Evolutionary conservation across 2,329 filamentous ascomycete species (phyloP).

Genomic region (Clonostachys solani): DNA sequence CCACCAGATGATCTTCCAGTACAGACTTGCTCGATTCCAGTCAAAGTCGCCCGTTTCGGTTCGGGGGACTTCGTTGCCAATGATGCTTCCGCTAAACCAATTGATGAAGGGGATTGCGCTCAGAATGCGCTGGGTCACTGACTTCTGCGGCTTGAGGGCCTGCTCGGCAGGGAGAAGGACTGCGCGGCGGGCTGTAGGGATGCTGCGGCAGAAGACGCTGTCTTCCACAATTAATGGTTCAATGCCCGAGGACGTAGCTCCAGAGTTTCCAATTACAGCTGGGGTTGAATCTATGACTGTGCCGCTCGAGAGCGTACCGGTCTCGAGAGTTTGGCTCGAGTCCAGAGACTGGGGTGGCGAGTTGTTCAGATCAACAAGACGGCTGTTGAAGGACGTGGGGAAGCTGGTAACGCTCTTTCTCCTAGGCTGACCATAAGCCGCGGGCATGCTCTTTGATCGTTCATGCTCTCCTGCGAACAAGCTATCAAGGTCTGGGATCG

Average conservation of each 20-base stretch:
- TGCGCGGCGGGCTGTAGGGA: conserved; percentile 62
- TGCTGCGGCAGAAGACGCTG: conserved; percentile 51
- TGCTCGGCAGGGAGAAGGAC: conserved; percentile 65
- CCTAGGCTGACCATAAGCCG: conserved; percentile 15
- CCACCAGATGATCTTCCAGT: conserved; percentile 65
- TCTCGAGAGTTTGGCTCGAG: conserved; percentile 56
- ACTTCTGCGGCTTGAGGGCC: conserved; percentile 66
- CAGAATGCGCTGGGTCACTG: conserved; percentile 58
- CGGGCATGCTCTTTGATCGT: conserved; percentile 26
- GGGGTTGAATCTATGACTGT: conserved; percentile 32
- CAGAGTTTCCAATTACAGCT: conserved; percentile 7
- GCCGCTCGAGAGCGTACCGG: conserved; percentile 44
- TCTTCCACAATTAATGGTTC: conserved; percentile 21
- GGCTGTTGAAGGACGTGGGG: conserved; percentile 27
- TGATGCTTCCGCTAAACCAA: conserved; percentile 70
- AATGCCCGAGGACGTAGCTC: conserved; percentile 7
- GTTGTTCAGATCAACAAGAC: conserved; percentile 24
- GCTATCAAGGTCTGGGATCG: conserved; percentile 50
- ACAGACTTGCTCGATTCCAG: conserved; percentile 61
- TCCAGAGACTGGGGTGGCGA: conserved; percentile 39
- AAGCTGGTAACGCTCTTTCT: conserved; percentile 17
- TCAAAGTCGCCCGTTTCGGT: conserved; percentile 75
- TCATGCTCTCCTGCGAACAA: conserved; percentile 20
- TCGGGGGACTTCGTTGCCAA: conserved; percentile 71
- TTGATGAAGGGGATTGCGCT: conserved; percentile 64